phyloP scores from a whole-genome alignment of 345 rosid genomes.

The Nephelium lappaceum region DNA sequence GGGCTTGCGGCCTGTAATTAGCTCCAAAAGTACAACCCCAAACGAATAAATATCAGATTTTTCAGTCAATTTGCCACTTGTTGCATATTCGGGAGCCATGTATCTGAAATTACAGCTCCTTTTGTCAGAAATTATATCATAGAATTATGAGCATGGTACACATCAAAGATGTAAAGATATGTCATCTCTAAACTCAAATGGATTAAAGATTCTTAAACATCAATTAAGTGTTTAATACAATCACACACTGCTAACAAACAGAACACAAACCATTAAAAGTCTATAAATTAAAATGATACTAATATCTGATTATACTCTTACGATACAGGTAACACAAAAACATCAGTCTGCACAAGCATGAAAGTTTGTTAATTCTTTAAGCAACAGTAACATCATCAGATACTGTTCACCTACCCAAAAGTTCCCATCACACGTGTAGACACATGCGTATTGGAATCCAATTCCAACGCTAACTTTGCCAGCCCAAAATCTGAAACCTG shows the following conservation, averaged over 20 bases:
- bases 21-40: constrained; percentile 94
- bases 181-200: not conserved
- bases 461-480: constrained; percentile 83
- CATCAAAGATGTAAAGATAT: not conserved
- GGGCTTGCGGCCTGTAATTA: constrained; percentile 95
- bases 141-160: not conserved
- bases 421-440: constrained; percentile 99
- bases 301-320: not conserved
- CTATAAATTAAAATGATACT: not conserved
- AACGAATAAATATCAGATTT: constrained; percentile 95
- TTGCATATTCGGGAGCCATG: constrained; percentile 99
- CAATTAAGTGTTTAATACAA: not conserved
- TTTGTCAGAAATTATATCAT: constrained; percentile 19
- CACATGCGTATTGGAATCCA: constrained; percentile 89
- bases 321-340: not conserved
- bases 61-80: constrained; percentile 93
- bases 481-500: constrained; percentile 98
- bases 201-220: not conserved
- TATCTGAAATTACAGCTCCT: constrained; percentile 52
- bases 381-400: constrained; percentile 3
- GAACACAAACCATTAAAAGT: not conserved
- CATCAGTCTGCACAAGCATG: not conserved
- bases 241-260: not conserved
- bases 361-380: not conserved
- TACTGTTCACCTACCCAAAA: constrained; percentile 65